These are phyloP conservation scores for Rosa persica DNA, from an alignment of 306 rosid genomes.

Conservation along the genomic window DNA sequence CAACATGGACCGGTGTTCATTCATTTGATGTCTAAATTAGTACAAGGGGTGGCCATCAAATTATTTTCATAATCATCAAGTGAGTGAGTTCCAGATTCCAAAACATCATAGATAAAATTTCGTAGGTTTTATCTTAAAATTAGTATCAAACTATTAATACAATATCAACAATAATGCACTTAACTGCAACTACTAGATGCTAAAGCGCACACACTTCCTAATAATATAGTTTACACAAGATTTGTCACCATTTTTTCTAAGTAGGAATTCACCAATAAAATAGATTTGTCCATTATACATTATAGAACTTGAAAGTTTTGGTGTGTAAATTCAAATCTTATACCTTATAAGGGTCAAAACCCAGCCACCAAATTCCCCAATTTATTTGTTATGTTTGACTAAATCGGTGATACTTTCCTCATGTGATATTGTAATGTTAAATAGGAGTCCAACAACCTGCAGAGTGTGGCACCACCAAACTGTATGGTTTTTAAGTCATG, in stretches of 20 bases:
- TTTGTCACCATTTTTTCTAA: neutral
- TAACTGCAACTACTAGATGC: too few species aligned
- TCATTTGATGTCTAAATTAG: too few species aligned
- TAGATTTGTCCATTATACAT: neutral
- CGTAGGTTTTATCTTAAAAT: too few species aligned
- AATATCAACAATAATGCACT: too few species aligned
- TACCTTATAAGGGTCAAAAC: neutral
- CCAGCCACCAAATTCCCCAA: neutral
- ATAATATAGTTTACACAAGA: too few species aligned
- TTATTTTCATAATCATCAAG: too few species aligned
- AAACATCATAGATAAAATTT: too few species aligned
- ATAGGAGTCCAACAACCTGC: neutral
- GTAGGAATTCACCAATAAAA: neutral
- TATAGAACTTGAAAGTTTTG: neutral
- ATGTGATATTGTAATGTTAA: neutral
- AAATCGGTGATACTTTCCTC: neutral
- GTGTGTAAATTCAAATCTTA: neutral
- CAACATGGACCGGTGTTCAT: too few species aligned
- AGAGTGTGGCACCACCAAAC: neutral
- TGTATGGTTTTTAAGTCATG: neutral
- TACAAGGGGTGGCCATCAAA: too few species aligned
- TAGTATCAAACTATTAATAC: too few species aligned
- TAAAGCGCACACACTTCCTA: too few species aligned
- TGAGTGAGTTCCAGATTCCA: too few species aligned
- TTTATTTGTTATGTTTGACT: neutral